Evolutionary conservation across 108 stramenopile species (phyloP).

Genomic region (Conticribra weissflogii): DNA sequence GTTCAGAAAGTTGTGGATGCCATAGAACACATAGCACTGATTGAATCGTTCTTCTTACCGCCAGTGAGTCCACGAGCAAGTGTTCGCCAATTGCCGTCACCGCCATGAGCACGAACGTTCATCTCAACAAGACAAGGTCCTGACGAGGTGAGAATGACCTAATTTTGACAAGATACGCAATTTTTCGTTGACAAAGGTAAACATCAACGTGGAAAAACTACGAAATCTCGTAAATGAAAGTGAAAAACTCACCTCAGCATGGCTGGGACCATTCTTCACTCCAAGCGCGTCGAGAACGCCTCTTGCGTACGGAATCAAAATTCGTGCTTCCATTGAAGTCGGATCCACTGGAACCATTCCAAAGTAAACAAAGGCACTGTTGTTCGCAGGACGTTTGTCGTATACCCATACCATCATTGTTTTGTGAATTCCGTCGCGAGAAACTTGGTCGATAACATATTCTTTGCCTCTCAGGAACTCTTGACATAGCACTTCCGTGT

Average conservation of each 20-base stretch:
- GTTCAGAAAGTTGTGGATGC: too few relatives aligned
- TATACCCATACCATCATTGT: slow-evolving; percentile 86
- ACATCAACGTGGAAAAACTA: neutral
- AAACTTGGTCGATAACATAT: slow-evolving; percentile 90
- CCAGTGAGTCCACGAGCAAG: slow-evolving; percentile 74
- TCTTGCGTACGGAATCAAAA: slow-evolving; percentile 80
- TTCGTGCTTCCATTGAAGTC: slow-evolving; percentile 69
- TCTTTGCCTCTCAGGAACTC: slow-evolving; percentile 79
- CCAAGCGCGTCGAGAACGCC: slow-evolving; percentile 79
- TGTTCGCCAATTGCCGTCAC: slow-evolving; percentile 90
- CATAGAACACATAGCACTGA: too few relatives aligned
- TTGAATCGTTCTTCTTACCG: too few relatives aligned
- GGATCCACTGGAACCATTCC: slow-evolving; percentile 78
- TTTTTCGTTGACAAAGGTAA: neutral
- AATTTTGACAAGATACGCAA: neutral
- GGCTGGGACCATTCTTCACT: slow-evolving; percentile 69
- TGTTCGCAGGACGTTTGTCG: slow-evolving; percentile 86
- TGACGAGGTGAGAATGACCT: slow-evolving; percentile 70
- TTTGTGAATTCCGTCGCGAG: slow-evolving; percentile 90
- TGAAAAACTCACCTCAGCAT: slow-evolving; percentile 65
- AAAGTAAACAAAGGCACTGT: slow-evolving; percentile 85
- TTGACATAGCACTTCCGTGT: slow-evolving; percentile 71
- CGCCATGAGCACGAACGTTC: slow-evolving; percentile 87
- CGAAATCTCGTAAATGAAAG: slow-evolving; percentile 16
- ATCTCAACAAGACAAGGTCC: slow-evolving; percentile 92